phyloP scores from a whole-genome alignment of 768 basidiomycete species.

The Calocybe indica region DNA sequence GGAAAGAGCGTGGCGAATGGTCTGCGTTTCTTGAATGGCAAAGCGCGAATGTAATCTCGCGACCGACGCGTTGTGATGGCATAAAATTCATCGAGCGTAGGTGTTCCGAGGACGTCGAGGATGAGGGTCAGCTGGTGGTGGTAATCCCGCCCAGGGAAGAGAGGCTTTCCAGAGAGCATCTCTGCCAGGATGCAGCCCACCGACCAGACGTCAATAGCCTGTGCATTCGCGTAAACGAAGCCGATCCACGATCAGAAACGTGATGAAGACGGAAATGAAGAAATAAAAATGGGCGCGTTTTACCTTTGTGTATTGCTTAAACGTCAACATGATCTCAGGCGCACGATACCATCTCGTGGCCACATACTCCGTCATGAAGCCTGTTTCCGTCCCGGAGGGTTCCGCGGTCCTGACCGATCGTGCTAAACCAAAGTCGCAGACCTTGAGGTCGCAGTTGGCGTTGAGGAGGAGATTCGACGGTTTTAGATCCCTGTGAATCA shows the following conservation, averaged over 20 bases:
- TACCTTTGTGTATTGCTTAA: slow-evolving; percentile 96
- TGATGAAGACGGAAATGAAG: slow-evolving; percentile 11
- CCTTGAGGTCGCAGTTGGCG: slow-evolving; percentile 94
- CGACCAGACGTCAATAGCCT: slow-evolving; percentile 88
- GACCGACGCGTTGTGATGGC: slow-evolving; percentile 90
- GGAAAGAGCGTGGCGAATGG: slow-evolving; percentile 86
- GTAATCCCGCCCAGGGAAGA: slow-evolving; percentile 96
- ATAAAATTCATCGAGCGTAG: slow-evolving; percentile 96
- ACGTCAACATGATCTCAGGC: slow-evolving; percentile 98
- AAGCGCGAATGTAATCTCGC: slow-evolving; percentile 89
- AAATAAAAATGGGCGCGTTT: slow-evolving; percentile 15
- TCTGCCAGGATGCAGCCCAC: slow-evolving; percentile 89
- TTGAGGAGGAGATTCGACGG: slow-evolving; percentile 97
- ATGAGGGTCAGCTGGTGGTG: slow-evolving; percentile 96
- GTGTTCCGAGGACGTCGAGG: slow-evolving; percentile 94
- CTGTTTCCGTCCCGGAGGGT: slow-evolving; percentile 76
- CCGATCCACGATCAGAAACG: slow-evolving; percentile 7
- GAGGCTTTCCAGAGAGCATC: slow-evolving; percentile 94
- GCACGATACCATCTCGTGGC: slow-evolving; percentile 99
- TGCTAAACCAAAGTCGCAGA: slow-evolving; percentile 92
- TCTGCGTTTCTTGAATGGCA: slow-evolving; percentile 87
- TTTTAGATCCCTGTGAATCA: slow-evolving; percentile 95
- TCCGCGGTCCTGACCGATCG: slow-evolving; percentile 85
- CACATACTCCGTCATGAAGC: slow-evolving; percentile 97
- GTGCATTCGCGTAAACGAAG: slow-evolving; percentile 5